Evolutionary conservation across 176 grass and related monocot species (phyloP), one percentile per base, ranked within the genome.

Genomic region (Triticum monococcum): DNA sequence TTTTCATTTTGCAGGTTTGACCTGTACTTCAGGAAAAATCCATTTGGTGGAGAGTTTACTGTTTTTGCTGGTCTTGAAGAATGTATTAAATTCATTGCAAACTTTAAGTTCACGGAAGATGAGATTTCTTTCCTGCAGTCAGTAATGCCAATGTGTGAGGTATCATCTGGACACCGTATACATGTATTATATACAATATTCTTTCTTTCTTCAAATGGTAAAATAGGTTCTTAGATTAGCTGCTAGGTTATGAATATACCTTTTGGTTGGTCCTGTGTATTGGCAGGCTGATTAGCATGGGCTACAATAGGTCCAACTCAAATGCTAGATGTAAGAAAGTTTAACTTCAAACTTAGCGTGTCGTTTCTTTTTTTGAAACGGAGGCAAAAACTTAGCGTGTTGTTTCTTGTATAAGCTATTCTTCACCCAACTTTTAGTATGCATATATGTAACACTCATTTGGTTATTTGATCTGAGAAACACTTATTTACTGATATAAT

Each of bases 1-100:
- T 89, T 87, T 61, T 75, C 77, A 35, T 87, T 81, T 91, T 89
- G 68, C 85, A 98, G 97, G 73, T 98, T 96, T 87, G 97, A 98
- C 85, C 68, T 98, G 33, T 98, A 98, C 87, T 98, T 98, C 33
- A 95, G 93, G 85, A 98, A 96, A 87, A 98, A 94, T 81, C 94
- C 97, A 74, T 98, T 98, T 91, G 94, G 94, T 18, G 97, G 97
- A 54, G 97, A 98, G 81, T 98, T 96, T 81, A 94, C 94, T 68
- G 94, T 98, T 77, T 96, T 96, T 90, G 97, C 92, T 80, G 97
- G 97, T 79, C 92, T 98, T 87, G 97, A 98, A 48, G 97, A 98
- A 95, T 98, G 97, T 87, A 88, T 98, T 66, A 93, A 89, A 31
- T 91, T 98, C 81, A 89, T 98, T 89, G 97, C 94, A 2, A 98